These are phyloP conservation scores for Nymphaea colorata DNA, from an alignment of 164 flowering plant species.

Conservation along the genomic window DNA sequence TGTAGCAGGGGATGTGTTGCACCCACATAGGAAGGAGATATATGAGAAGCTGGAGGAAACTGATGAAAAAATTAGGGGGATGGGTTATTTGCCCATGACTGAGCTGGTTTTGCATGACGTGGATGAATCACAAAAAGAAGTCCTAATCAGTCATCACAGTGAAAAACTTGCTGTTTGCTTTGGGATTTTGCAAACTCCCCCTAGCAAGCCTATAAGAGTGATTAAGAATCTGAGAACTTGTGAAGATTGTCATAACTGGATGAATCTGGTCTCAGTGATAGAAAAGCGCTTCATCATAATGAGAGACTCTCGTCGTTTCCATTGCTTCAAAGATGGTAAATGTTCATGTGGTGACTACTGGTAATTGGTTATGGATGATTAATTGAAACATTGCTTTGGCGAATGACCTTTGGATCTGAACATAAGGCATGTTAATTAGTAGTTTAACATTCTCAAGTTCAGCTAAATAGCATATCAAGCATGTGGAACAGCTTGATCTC, in stretches of 20 bases:
- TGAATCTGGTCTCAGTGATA: slow-evolving; percentile 15
- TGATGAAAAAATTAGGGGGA: slow-evolving; percentile 5
- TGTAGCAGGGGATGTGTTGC: slow-evolving; percentile 24
- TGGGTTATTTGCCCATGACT: slow-evolving; percentile 20
- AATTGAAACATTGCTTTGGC: too few species aligned
- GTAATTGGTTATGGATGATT: slow-evolving; percentile 5
- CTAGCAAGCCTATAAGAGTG: slow-evolving; percentile 17
- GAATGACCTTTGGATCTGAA: too few species aligned
- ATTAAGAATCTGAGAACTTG: slow-evolving; percentile 23
- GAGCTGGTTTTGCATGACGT: slow-evolving; percentile 20
- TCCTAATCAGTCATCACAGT: slow-evolving; percentile 19
- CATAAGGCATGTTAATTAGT: too few species aligned
- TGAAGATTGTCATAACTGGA: slow-evolving; percentile 26
- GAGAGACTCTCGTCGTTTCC: slow-evolving; percentile 23
- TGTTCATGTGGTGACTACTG: slow-evolving; percentile 28
- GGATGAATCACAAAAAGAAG: slow-evolving; percentile 20
- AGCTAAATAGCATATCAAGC: too few species aligned
- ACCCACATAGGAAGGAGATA: slow-evolving; percentile 17
- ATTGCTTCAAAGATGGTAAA: slow-evolving; percentile 17
- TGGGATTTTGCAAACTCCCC: slow-evolving; percentile 11
- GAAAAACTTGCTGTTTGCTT: slow-evolving; percentile 26
- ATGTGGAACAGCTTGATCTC: too few species aligned
- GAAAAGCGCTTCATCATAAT: slow-evolving; percentile 13
- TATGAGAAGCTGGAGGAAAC: slow-evolving; percentile 19
- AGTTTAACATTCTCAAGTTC: too few species aligned